phyloP scores from a whole-genome alignment of 192 early-diverging fungal genomes.

The Funneliformis mosseae region DNA sequence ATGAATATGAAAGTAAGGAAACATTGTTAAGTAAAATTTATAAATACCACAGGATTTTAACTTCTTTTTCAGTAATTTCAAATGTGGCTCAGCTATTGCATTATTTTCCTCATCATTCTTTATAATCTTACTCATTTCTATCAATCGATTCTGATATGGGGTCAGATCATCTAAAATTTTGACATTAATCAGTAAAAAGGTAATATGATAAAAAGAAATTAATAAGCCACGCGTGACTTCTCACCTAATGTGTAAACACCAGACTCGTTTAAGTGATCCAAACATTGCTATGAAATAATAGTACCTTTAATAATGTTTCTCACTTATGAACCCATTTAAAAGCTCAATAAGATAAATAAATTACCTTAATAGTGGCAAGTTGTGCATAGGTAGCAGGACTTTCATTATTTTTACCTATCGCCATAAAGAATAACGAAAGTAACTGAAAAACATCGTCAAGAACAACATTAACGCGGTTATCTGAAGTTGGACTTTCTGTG shows the following conservation, averaged over 20 bases:
- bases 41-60: conserved; percentile 42
- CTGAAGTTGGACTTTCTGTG: conserved; percentile 26
- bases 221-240: neutral
- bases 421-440: conserved; percentile 77
- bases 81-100: conserved; percentile 45
- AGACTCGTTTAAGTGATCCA: conserved; percentile 49
- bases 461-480: conserved; percentile 65
- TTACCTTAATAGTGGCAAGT: conserved; percentile 73
- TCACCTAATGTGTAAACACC: conserved; percentile 64
- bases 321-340: neutral
- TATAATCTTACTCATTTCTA: conserved; percentile 62
- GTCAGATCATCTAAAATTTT: conserved; percentile 53
- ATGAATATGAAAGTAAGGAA: neutral
- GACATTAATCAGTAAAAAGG: conserved; percentile 26
- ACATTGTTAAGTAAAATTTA: no score
- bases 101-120: conserved; percentile 46
- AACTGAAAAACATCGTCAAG: conserved; percentile 77
- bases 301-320: neutral
- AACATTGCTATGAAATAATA: conserved; percentile 14
- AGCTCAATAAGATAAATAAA: neutral
- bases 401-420: conserved; percentile 74
- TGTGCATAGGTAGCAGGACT: conserved; percentile 78
- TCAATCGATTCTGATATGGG: conserved; percentile 61
- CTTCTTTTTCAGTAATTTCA: conserved; percentile 50
- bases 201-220: conserved; percentile 9